These are phyloP conservation scores for Endothia cerciana DNA, from an alignment of 2,329 filamentous ascomycete genomes.

Conservation along the genomic window DNA sequence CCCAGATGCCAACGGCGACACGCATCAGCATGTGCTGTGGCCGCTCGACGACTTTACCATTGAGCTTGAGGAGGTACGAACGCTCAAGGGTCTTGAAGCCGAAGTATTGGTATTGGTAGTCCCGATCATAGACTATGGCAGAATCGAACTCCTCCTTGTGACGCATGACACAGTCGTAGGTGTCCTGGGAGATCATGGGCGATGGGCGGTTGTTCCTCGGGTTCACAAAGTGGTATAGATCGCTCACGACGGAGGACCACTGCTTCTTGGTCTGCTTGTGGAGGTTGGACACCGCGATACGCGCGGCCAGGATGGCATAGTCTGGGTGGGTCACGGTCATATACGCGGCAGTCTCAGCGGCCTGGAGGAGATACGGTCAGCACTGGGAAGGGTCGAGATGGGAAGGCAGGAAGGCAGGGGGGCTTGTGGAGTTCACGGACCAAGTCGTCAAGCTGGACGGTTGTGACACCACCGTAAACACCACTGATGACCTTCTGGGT, in stretches of 20 bases:
- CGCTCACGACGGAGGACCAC: conserved; percentile 92
- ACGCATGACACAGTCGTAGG: conserved; percentile 91
- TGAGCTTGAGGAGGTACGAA: conserved; percentile 93
- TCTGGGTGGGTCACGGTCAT: conserved; percentile 99
- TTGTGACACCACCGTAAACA: conserved; percentile 98
- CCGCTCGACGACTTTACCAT: conserved; percentile 94
- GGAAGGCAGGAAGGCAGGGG: neutral
- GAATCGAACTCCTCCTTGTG: conserved; percentile 98
- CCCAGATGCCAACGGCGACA: conserved; percentile 95
- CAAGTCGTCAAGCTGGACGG: conserved; percentile 93
- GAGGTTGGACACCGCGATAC: conserved; percentile 98
- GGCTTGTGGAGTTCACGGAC: conserved; percentile 59
- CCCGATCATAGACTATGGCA: conserved; percentile 97
- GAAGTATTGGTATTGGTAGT: conserved; percentile 99
- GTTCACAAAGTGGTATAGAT: conserved; percentile 96
- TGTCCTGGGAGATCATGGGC: conserved; percentile 93
- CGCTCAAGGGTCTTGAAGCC: conserved; percentile 99
- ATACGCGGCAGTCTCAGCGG: conserved; percentile 97
- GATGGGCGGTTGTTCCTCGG: conserved; percentile 82
- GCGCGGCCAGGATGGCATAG: conserved; percentile 96
- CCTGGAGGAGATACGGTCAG: conserved; percentile 55
- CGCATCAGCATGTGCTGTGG: conserved; percentile 99
- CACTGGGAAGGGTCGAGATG: neutral
- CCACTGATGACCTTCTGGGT: conserved; percentile 99
- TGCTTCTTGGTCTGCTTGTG: conserved; percentile 99